These are phyloP conservation scores for Emergomyces pasteurianus DNA, from an alignment of 2,329 filamentous ascomycete genomes.

Conservation along the genomic window DNA sequence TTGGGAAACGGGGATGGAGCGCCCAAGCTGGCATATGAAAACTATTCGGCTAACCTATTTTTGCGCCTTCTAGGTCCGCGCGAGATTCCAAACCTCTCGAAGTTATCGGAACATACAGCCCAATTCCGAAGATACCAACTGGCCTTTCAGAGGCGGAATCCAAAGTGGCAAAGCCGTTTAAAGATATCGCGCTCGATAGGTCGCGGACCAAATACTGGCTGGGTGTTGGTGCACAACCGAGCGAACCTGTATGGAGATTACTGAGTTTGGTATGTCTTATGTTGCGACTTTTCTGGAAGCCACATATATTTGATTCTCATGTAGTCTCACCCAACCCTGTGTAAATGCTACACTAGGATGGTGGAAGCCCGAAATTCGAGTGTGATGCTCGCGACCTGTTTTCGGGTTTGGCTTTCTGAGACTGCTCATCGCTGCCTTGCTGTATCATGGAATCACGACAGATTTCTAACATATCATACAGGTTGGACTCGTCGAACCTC, in stretches of 20 bases:
- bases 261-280: conserved; percentile 31
- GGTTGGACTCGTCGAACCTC: conserved; percentile 25
- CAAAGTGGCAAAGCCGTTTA: conserved; percentile 56
- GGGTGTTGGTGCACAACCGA: conserved; percentile 90
- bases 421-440: neutral
- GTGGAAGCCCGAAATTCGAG: neutral
- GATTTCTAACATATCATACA: conserved; percentile 8
- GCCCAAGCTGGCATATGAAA: neutral
- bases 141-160: conserved; percentile 36
- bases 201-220: conserved; percentile 86
- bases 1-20: neutral
- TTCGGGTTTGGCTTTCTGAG: neutral
- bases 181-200: conserved; percentile 81
- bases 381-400: neutral
- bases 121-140: conserved; percentile 42
- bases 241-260: conserved; percentile 76
- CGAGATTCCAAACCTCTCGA: conserved; percentile 82
- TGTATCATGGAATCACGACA: neutral
- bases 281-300: neutral
- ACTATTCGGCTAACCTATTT: neutral
- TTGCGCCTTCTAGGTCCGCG: conserved; percentile 50
- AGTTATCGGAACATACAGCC: conserved; percentile 64
- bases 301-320: neutral
- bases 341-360: neutral
- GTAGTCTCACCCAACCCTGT: neutral